Percentiles rank a stretch among this genome's conserved stretches.
These are phyloP conservation scores for Ceratopteris richardii DNA, from an alignment of 75 land plant species.

Conservation along the genomic window DNA sequence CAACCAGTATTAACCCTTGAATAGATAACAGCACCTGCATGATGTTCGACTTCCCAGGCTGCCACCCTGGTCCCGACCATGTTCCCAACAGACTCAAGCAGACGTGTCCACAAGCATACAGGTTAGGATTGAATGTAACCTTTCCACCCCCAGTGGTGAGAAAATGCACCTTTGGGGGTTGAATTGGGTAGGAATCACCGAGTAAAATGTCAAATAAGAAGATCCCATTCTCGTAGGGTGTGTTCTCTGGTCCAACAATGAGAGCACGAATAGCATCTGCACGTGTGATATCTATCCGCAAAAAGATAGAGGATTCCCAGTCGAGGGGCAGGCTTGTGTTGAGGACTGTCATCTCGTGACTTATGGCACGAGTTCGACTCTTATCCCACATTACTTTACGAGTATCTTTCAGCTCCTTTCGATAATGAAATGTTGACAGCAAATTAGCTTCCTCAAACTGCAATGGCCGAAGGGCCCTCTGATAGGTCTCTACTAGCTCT, in stretches of 20 bases:
- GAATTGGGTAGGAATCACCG: constrained; percentile 28
- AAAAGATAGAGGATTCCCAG: constrained; percentile 40
- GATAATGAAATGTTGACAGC: neutral
- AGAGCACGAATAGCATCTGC: constrained; percentile 27
- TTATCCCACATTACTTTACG: constrained; percentile 21
- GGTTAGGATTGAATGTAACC: constrained; percentile 41
- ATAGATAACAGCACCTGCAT: constrained; percentile 37
- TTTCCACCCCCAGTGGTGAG: constrained; percentile 44
- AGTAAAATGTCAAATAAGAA: constrained; percentile 35
- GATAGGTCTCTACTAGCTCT: neutral
- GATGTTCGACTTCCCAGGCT: constrained; percentile 32
- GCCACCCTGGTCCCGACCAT: constrained; percentile 40
- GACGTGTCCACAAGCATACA: constrained; percentile 32
- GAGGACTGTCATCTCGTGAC: constrained; percentile 25
- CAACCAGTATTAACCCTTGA: constrained; percentile 31
- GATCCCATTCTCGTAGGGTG: constrained; percentile 40
- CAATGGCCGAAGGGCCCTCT: neutral
- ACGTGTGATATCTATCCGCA: constrained; percentile 25
- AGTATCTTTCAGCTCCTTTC: neutral
- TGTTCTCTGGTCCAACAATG: constrained; percentile 30
- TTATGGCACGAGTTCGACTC: constrained; percentile 23
- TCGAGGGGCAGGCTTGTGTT: constrained; percentile 28
- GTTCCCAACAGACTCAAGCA: constrained; percentile 41
- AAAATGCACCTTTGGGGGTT: constrained; percentile 33
- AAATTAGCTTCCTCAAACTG: neutral